Percentiles rank a stretch among this genome's conserved stretches.
phyloP scores from a whole-genome alignment of 805 yeast species.

The Starmerella bacillaris region DNA sequence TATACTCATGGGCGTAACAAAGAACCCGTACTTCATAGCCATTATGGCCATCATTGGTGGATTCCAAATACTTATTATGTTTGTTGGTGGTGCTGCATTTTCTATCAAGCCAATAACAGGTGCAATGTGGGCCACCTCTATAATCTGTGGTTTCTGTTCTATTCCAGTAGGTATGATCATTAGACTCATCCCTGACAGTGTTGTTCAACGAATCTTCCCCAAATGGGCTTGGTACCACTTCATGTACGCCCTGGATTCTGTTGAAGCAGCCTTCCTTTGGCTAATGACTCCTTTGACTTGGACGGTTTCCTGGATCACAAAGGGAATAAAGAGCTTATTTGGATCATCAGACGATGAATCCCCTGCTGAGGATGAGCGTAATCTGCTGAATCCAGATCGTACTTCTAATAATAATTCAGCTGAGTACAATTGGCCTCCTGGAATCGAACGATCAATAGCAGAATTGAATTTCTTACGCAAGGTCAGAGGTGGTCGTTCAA shows the following conservation, averaged over 20 bases:
- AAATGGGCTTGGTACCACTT: conserved; percentile 30
- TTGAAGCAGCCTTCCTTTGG: conserved; percentile 17
- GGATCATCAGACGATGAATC: conserved; percentile 10
- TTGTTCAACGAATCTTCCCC: conserved; percentile 54
- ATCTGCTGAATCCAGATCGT: conserved; percentile 1
- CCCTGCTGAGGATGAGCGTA: conserved; percentile 17
- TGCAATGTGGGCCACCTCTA: conserved; percentile 77
- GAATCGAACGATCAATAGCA: conserved; percentile 25
- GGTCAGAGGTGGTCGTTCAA: conserved; percentile 27
- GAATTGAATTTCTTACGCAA: conserved; percentile 23
- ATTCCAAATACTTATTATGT: conserved; percentile 79
- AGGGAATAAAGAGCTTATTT: conserved; percentile 9
- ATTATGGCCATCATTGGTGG: conserved; percentile 64
- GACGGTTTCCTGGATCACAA: conserved; percentile 3
- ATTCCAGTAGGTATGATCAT: conserved; percentile 64
- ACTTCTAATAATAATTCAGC: background rate
- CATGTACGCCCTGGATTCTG: conserved; percentile 12
- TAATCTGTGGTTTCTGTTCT: conserved; percentile 62
- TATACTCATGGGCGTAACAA: conserved; percentile 62
- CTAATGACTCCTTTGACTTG: conserved; percentile 16
- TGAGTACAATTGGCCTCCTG: conserved; percentile 25
- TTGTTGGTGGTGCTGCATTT: conserved; percentile 93
- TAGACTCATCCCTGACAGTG: conserved; percentile 66
- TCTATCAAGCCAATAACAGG: conserved; percentile 63
- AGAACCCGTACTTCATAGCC: conserved; percentile 63